Conservation (phyloP, 805 yeast genomes). For the Yamadazyma scolyti region DNA sequence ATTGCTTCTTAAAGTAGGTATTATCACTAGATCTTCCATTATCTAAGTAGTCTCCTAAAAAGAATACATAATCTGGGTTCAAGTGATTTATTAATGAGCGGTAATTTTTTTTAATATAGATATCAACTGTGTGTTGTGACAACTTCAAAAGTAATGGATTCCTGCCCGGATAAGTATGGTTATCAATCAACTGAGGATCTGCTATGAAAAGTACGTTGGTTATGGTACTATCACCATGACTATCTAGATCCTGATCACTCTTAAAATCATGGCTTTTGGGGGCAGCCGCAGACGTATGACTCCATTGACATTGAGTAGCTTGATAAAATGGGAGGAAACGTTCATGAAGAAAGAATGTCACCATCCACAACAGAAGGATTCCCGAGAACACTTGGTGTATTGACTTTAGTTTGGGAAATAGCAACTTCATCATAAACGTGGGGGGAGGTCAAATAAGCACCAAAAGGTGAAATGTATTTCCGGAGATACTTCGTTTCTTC, state of each 20-base stretch:
- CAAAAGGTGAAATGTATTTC: too few relatives aligned
- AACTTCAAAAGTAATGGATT: conserved; percentile 24
- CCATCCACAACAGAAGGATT: conserved; percentile 24
- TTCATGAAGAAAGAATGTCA: conserved; percentile 30
- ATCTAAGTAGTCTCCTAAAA: conserved; percentile 41
- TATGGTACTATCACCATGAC: background rate
- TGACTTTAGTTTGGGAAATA: conserved; percentile 18
- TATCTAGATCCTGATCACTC: conserved; percentile 9
- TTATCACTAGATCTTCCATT: conserved; percentile 35
- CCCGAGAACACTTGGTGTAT: conserved; percentile 22
- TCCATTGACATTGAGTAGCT: conserved; percentile 33
- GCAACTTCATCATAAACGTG: conserved; percentile 1
- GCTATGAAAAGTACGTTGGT: conserved; percentile 36
- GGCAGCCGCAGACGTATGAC: background rate
- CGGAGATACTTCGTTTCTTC: too few relatives aligned
- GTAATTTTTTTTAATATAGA: conserved; percentile 35
- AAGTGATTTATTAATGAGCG: conserved; percentile 25
- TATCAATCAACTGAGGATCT: conserved; percentile 43
- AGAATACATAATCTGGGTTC: conserved; percentile 34
- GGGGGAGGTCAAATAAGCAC: too few relatives aligned
- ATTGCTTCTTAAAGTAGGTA: conserved; percentile 25
- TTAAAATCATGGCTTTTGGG: conserved; percentile 2
- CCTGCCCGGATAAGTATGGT: conserved; percentile 42
- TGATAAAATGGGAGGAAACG: conserved; percentile 22
- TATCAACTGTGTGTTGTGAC: conserved; percentile 40